Evolutionary conservation across 768 basidiomycete species (phyloP), one percentile per base, ranked within the genome.

Genomic region (Tylopilus cervinicoccineus): DNA sequence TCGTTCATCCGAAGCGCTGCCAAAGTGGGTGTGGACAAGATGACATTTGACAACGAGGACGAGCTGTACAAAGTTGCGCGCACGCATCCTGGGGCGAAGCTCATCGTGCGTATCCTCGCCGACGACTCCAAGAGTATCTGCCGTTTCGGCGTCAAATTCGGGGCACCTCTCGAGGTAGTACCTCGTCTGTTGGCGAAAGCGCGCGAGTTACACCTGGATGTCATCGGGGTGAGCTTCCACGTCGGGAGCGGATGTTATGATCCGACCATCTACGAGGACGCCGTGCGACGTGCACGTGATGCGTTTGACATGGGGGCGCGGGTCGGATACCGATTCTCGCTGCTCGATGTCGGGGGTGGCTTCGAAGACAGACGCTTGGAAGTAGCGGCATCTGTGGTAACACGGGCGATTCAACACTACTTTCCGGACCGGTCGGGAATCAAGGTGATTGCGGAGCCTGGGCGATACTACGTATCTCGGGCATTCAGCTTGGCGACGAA

Each of bases 41-140:
- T 97, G 95, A 97, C 95, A 6, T 99, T 99, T 65, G 96, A 99
- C 74, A 99, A 98, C 69, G 79, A 80, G 33, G 96, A 99, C 70
- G 96, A 99, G 66, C 73, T 99, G 16, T 79, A 87, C 81, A 99
- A 99, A 73, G 81, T 98, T 51, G 82, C 88, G 16, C 84, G 86
- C 28, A 70, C 76, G 6, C 83, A 93, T 65, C 90, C 93, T 0
- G 59, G 68, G 27, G 94, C 96, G 9, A 84, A 90, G 69, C 80
- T 96, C 39, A 83, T 98, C 57, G 70, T 98, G 31, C 90, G 96
- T 56, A 98, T 99, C 66, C 76, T 98, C 39, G 93, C 95, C n/a
- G 96, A 99, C 70, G 96, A 98, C 70, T 91, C 89, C 37, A 96
- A 92, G 72, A 88, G 86, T 50, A 72, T 97, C 13, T 98, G 95